Base-by-base conservation (phyloP, 257 asterid species). In the Forsythia viridissima region DNA sequence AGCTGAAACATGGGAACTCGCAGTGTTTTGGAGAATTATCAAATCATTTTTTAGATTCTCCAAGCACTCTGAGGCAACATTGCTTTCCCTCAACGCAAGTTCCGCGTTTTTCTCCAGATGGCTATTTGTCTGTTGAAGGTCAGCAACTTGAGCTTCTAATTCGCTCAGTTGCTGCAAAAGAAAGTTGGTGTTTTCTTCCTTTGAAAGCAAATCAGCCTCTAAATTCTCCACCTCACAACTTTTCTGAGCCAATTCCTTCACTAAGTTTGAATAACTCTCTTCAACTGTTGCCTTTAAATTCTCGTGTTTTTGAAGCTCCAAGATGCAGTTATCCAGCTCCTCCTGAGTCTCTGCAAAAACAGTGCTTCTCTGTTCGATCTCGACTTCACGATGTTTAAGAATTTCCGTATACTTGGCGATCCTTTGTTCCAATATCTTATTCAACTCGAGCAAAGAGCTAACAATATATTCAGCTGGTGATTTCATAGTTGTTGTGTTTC, bases 351-450 rank as follows among this genome's bases (percentile, higher is more conserved):
- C 89, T 41, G 77, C 78, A 76, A 84, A 73, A 76, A 68, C 61
- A 43, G 43, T 75, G 79, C 77, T 67, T 80, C 66, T 82, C 48
- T 80, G 82, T 63, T 84, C 82, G 78, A 88, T 82, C 89, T 86
- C 92, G 39, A 77, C 55, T 80, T 89, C 87, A 24, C 73, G 78
- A 73, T 76, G 20, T 81, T 74, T 80, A 37, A 82, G 76, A 51
- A 75, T 42, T 77, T 77, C 79, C 11, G 74, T 89, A n/a, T 67
- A 89, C 81, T 86, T 91, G 2, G 55, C 36, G 11, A 83, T 85
- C 89, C 89, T 86, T 55, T 55, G 84, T 82, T 88, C 93, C 87
- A 93, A 79, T 67, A 89, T 84, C 83, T 85, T 82, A 88, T 91
- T 91, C 81, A 93, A 81, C 85, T 90, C 94, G 70, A 66, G 75